Evolutionary conservation across 2,329 filamentous ascomycete species (phyloP).

Genomic region (Fusarium equiseti): DNA sequence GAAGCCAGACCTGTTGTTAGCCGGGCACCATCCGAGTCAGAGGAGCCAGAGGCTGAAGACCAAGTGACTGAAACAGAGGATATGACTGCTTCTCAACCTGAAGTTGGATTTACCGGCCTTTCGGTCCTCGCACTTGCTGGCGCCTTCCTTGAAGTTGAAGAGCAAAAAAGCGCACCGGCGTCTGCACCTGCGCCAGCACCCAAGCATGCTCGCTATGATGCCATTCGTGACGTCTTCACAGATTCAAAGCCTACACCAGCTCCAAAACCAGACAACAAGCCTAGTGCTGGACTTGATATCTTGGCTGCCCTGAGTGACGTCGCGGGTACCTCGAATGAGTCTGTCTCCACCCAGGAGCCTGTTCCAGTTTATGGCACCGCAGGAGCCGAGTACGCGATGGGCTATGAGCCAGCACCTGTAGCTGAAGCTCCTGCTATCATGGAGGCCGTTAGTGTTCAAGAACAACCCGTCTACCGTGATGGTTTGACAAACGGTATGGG

Average conservation of each 20-base stretch:
- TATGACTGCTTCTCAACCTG: conserved; percentile 40
- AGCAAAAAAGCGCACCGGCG: conserved; percentile 43
- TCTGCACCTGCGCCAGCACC: conserved; percentile 33
- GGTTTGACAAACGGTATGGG: conserved; percentile 14
- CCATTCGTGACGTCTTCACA: conserved; percentile 59
- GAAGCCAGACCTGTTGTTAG: conserved; percentile 47
- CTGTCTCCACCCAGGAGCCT: conserved; percentile 19
- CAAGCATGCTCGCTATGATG: conserved; percentile 53
- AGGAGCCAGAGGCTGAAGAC: conserved; percentile 44
- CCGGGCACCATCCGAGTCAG: conserved; percentile 46
- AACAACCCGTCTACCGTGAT: conserved; percentile 29
- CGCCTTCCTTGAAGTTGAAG: conserved; percentile 50
- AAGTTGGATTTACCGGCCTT: conserved; percentile 47
- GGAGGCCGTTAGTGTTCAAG: conserved; percentile 17
- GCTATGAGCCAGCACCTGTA: conserved; percentile 25
- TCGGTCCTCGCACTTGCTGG: conserved; percentile 51
- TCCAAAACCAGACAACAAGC: conserved; percentile 43
- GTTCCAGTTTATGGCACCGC: conserved; percentile 5
- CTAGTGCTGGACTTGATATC: conserved; percentile 48
- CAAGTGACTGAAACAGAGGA: conserved; percentile 43
- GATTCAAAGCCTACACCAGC: conserved; percentile 51
- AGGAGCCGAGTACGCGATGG: conserved; percentile 8
- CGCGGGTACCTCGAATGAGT: conserved; percentile 45
- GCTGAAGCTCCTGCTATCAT: conserved; percentile 19
- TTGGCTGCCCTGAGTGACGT: conserved; percentile 54